These are phyloP conservation scores for Murraya koenigii DNA, from an alignment of 345 rosid genomes.

Conservation along the genomic window DNA sequence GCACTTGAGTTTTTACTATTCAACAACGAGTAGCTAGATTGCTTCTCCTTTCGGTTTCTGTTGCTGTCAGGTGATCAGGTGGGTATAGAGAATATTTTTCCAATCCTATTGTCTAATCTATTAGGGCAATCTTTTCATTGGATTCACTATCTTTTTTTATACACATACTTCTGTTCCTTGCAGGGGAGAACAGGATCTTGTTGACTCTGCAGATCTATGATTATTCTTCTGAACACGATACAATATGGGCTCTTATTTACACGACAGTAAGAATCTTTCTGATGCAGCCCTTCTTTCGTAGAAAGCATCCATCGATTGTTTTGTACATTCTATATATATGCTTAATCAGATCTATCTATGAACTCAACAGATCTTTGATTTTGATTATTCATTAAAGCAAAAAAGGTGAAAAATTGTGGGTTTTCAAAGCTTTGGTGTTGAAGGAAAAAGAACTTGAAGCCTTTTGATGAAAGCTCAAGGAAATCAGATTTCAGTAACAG, in stretches of 20 bases:
- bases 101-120: not conserved
- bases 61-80: constrained; percentile 24
- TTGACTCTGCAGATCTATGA: constrained; percentile 37
- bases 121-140: constrained; percentile 1
- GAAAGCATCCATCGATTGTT: not conserved
- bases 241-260: not conserved
- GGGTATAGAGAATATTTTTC: constrained; percentile 10
- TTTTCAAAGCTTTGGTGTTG: constrained; percentile 4
- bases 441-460: not conserved
- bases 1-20: not conserved
- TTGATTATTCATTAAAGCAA: not conserved
- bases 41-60: not conserved
- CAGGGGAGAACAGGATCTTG: constrained; percentile 11
- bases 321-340: too few species aligned
- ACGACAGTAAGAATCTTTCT: not conserved
- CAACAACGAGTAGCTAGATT: constrained; percentile 3
- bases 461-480: not conserved
- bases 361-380: constrained; percentile 16
- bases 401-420: not conserved
- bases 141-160: not conserved
- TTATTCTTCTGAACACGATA: constrained; percentile 23
- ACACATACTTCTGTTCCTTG: not conserved
- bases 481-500: not conserved
- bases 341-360: constrained; percentile 18
- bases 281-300: not conserved